These are phyloP conservation scores for Vanderwaltozyma yarrowii DNA, from an alignment of 805 yeast genomes.

Conservation along the genomic window DNA sequence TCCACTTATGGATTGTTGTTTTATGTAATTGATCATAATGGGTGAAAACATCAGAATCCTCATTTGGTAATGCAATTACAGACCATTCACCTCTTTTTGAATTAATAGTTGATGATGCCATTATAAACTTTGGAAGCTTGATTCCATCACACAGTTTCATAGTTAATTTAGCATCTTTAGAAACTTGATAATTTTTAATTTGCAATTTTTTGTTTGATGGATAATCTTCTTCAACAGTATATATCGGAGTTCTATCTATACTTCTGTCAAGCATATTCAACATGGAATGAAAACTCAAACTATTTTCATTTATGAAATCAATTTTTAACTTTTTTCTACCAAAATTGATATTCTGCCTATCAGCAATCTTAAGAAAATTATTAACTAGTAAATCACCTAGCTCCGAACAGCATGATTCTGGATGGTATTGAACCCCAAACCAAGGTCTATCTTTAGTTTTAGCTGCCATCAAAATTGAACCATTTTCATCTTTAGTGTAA, in stretches of 20 bases:
- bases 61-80: conserved; percentile 62
- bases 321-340: conserved; percentile 10
- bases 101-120: conserved; percentile 55
- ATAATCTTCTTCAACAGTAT: conserved; percentile 1
- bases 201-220: conserved; percentile 1
- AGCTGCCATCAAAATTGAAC: conserved; percentile 67
- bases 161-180: conserved; percentile 22
- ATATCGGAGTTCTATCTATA: conserved; percentile 21
- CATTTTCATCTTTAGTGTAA: conserved; percentile 37
- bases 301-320: background rate
- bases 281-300: background rate
- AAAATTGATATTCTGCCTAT: conserved; percentile 14
- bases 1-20: conserved; percentile 25
- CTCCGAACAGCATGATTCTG: conserved; percentile 83
- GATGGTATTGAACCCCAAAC: conserved; percentile 95
- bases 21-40: conserved; percentile 45
- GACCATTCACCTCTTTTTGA: conserved; percentile 62
- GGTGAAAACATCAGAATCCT: conserved; percentile 37
- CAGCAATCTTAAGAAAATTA: conserved; percentile 40
- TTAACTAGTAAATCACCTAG: conserved; percentile 48
- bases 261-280: conserved; percentile 9
- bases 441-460: conserved; percentile 52
- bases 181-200: conserved; percentile 6
- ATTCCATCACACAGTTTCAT: conserved; percentile 42
- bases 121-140: conserved; percentile 34